Evolutionary conservation across 768 basidiomycete genomes (phyloP).

Genomic region (Hericium alpestre): DNA sequence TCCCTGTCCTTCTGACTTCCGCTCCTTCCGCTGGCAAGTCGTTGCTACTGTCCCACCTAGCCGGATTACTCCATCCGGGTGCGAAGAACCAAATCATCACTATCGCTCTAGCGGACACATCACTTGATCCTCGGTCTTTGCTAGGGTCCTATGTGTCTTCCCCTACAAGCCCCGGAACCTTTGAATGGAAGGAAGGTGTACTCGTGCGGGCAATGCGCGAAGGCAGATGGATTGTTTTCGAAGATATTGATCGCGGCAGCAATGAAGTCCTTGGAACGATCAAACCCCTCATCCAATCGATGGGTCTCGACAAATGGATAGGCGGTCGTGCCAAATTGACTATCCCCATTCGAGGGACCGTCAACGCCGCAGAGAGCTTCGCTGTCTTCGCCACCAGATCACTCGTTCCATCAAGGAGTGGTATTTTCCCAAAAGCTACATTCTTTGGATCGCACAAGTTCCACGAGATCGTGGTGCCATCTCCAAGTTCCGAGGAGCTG

Average conservation of each 20-base stretch:
- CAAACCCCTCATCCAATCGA: slow-evolving; percentile 73
- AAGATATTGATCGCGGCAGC: slow-evolving; percentile 86
- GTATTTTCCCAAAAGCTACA: slow-evolving; percentile 41
- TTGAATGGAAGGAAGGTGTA: slow-evolving; percentile 95
- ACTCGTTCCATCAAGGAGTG: slow-evolving; percentile 33
- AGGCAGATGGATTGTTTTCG: slow-evolving; percentile 87
- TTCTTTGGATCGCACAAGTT: slow-evolving; percentile 89
- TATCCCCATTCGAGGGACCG: slow-evolving; percentile 62
- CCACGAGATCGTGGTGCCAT: slow-evolving; percentile 49
- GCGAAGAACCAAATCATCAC: slow-evolving; percentile 62
- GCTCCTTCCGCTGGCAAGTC: slow-evolving; percentile 85
- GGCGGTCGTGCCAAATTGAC: slow-evolving; percentile 61
- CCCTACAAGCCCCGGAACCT: slow-evolving; percentile 67
- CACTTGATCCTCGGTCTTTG: slow-evolving; percentile 85
- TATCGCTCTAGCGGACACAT: slow-evolving; percentile 90
- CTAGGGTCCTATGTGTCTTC: slow-evolving; percentile 92
- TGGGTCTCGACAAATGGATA: slow-evolving; percentile 59
- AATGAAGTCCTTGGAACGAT: slow-evolving; percentile 82
- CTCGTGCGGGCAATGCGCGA: slow-evolving; percentile 81
- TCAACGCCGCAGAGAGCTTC: slow-evolving; percentile 72
- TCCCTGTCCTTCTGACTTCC: slow-evolving; percentile 78
- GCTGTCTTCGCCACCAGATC: slow-evolving; percentile 87
- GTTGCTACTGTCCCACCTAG: slow-evolving; percentile 67
- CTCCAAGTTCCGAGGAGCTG: slow-evolving; percentile 61
- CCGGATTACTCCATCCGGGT: slow-evolving; percentile 49